A percentile compares a stretch with the other conserved stretches of the same genome.
Conservation (phyloP, 306 rosid genomes). For the Datisca glomerata region DNA sequence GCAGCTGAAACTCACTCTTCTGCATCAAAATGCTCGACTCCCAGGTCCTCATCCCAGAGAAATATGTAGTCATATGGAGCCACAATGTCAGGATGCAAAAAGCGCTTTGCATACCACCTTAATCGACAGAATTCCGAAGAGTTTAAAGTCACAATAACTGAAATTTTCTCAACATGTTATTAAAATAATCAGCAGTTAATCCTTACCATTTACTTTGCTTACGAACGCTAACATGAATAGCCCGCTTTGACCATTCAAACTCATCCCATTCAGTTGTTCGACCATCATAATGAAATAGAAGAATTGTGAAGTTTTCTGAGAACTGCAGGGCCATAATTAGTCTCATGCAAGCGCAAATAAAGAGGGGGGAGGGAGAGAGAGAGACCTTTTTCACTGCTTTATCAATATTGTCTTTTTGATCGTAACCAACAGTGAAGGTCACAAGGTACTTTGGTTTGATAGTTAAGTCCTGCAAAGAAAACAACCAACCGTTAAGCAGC, state of each 20-base stretch:
- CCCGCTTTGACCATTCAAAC: slow-evolving; percentile 85
- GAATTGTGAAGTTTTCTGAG: slow-evolving; percentile 75
- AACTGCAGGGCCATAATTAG: slow-evolving; percentile 42
- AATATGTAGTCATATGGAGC: slow-evolving; percentile 97
- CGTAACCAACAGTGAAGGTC: slow-evolving; percentile 86
- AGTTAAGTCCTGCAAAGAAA: slow-evolving; percentile 64
- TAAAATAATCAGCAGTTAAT: background rate
- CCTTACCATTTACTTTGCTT: slow-evolving; percentile 91
- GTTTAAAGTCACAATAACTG: slow-evolving; percentile 1
- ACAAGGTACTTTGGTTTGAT: slow-evolving; percentile 78
- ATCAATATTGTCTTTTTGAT: slow-evolving; percentile 63
- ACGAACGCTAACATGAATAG: slow-evolving; percentile 83
- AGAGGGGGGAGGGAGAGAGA: slow-evolving; percentile 16
- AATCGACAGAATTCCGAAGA: slow-evolving; percentile 1
- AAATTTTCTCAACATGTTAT: background rate
- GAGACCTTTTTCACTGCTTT: slow-evolving; percentile 85
- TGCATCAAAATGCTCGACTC: slow-evolving; percentile 88
- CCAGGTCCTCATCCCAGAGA: slow-evolving; percentile 97
- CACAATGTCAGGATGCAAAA: slow-evolving; percentile 94
- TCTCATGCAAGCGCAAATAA: slow-evolving; percentile 5
- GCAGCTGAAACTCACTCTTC: slow-evolving; percentile 64
- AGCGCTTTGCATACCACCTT: slow-evolving; percentile 99
- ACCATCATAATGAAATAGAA: slow-evolving; percentile 96
- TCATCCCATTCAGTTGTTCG: slow-evolving; percentile 92
- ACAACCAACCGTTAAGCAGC: too few relatives aligned